Conservation (phyloP, 371 early-diverging fungal genomes). For the Phascolomyces articulosus region DNA sequence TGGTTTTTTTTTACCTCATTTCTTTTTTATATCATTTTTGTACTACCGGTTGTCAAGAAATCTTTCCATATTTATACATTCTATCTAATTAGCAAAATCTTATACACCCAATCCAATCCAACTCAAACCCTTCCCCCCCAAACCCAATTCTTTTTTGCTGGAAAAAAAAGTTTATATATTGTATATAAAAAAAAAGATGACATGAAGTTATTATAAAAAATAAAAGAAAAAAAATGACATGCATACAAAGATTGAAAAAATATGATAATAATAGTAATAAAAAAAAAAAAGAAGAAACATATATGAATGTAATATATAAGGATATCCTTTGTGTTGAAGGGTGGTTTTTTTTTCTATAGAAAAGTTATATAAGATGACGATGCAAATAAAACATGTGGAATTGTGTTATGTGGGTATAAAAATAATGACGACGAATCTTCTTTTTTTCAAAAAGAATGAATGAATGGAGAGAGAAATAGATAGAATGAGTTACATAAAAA, state of each 20-base stretch:
- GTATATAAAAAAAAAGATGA: neutral
- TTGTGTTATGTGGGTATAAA: neutral
- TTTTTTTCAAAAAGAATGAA: neutral
- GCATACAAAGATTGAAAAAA: neutral
- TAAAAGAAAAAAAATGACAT: neutral
- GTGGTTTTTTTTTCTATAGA: neutral
- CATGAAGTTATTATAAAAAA: neutral
- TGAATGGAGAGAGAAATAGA: neutral
- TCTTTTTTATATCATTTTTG: too few relatives aligned
- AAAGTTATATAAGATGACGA: neutral
- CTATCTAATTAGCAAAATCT: too few relatives aligned
- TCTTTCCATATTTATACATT: neutral
- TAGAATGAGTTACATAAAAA: neutral
- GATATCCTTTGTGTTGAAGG: neutral
- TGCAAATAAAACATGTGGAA: neutral
- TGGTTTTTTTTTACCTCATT: neutral
- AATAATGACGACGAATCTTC: slow-evolving; percentile 7
- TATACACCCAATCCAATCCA: too few relatives aligned
- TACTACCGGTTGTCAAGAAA: slow-evolving; percentile 6
- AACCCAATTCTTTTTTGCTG: neutral
- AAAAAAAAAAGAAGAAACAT: neutral
- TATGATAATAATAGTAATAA: neutral
- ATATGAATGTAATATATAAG: neutral
- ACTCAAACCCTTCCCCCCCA: too few relatives aligned
- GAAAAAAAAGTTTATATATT: slow-evolving; percentile 1